Evolutionary conservation across 345 rosid genomes (phyloP).

Genomic region (Draba incana): DNA sequence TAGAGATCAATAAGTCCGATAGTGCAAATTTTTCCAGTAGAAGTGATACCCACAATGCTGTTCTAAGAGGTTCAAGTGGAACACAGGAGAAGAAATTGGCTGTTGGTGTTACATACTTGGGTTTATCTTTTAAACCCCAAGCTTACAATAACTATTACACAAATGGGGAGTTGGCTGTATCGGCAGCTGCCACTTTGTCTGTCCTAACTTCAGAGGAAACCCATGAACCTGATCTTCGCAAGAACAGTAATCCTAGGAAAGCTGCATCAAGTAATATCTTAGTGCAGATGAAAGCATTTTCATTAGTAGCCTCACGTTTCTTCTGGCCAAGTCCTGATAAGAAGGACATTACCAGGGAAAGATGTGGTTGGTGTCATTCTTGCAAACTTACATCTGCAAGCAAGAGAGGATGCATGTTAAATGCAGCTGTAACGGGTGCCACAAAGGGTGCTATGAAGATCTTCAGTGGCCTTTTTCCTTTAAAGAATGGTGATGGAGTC

Average conservation of each 20-base stretch:
- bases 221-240: conserved; percentile 55
- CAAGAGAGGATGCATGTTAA: conserved; percentile 82
- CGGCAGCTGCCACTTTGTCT: conserved; percentile 72
- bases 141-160: conserved; percentile 67
- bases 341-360: conserved; percentile 87
- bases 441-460: conserved; percentile 66
- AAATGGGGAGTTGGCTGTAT: conserved; percentile 74
- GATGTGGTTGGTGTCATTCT: conserved; percentile 94
- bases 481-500: conserved; percentile 56
- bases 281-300: conserved; percentile 79
- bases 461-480: conserved; percentile 53
- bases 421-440: conserved; percentile 63
- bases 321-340: conserved; percentile 90
- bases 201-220: conserved; percentile 74
- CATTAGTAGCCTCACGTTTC: conserved; percentile 64
- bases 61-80: conserved; percentile 43
- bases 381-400: conserved; percentile 61
- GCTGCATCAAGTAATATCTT: conserved; percentile 51
- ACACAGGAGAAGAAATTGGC: conserved; percentile 41
- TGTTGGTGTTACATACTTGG: conserved; percentile 45
- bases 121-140: conserved; percentile 60
- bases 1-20: conserved; percentile 43
- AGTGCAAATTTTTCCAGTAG: conserved; percentile 35
- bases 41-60: conserved; percentile 36
- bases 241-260: conserved; percentile 56